Evolutionary conservation across 768 basidiomycete genomes (phyloP).

Genomic region (Podaxis carcinomalis): DNA sequence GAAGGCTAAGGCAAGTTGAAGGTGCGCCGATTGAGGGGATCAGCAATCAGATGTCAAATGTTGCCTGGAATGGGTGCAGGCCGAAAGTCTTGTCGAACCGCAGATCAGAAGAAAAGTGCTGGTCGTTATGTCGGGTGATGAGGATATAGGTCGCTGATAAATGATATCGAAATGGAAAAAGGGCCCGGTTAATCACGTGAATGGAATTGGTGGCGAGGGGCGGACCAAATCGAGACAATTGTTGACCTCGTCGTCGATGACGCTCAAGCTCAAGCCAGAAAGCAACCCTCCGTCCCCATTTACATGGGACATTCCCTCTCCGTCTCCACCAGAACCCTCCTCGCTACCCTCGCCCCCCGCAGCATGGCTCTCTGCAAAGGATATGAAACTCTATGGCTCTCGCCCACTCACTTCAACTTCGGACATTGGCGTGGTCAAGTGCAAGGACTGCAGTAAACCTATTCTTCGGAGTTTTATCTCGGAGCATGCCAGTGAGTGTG

Average conservation of each 20-base stretch:
- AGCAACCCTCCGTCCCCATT: constrained; percentile 50
- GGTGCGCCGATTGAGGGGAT: neutral
- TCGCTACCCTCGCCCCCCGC: constrained; percentile 70
- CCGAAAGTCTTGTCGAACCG: neutral
- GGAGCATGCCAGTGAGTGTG: constrained; percentile 65
- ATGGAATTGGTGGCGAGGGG: no score
- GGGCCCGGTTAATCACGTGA: neutral
- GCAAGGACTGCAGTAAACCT: constrained; percentile 79
- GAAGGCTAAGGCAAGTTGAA: no score
- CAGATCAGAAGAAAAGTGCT: neutral
- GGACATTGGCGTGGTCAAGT: constrained; percentile 64
- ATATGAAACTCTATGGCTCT: constrained; percentile 86
- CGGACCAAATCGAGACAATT: neutral
- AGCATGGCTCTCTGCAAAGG: constrained; percentile 77
- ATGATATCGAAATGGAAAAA: no score
- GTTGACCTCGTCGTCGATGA: constrained; percentile 26
- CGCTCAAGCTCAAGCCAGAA: constrained; percentile 40
- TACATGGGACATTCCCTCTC: constrained; percentile 51
- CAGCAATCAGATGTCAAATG: neutral
- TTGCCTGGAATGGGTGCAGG: neutral
- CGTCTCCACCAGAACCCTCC: constrained; percentile 32
- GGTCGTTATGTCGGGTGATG: neutral
- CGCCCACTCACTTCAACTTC: constrained; percentile 63
- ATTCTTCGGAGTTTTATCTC: constrained; percentile 68
- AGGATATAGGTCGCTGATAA: neutral